Percentiles rank a stretch among this genome's conserved stretches.
phyloP scores from a whole-genome alignment of 768 basidiomycete species.

The Lactarius trivialis region DNA sequence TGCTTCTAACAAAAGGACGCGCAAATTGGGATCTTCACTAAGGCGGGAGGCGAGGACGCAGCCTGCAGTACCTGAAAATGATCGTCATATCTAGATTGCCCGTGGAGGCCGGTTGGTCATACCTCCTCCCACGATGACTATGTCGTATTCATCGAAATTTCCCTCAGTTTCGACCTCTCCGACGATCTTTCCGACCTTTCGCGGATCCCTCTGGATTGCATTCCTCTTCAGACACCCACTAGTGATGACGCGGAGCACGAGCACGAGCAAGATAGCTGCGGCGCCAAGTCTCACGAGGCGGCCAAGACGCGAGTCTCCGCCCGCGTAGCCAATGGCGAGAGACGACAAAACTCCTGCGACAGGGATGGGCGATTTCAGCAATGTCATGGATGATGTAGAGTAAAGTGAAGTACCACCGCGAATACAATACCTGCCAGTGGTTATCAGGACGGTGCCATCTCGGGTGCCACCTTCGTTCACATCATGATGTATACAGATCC shows the following conservation, averaged over 20 bases:
- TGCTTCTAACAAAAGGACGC: conserved; percentile 53
- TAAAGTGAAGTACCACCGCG: too few species aligned
- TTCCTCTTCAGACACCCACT: conserved; percentile 2
- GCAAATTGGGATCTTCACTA: conserved; percentile 46
- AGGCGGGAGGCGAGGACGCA: conserved; percentile 55
- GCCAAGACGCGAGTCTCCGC: conserved; percentile 6
- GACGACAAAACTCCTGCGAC: background rate
- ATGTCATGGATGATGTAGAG: background rate
- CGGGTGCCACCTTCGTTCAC: background rate
- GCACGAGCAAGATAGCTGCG: background rate
- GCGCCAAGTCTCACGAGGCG: conserved; percentile 8
- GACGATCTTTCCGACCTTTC: conserved; percentile 7
- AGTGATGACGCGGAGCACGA: background rate
- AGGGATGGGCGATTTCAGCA: background rate
- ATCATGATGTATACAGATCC: too few species aligned
- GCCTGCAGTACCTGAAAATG: conserved; percentile 47
- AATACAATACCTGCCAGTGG: background rate
- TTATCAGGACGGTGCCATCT: too few species aligned
- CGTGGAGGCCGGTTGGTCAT: conserved; percentile 1
- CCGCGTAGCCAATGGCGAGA: background rate
- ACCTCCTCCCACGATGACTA: conserved; percentile 36
- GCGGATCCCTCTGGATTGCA: conserved; percentile 3
- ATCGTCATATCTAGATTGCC: background rate
- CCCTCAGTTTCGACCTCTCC: conserved; percentile 9
- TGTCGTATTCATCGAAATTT: conserved; percentile 30